Evolutionary conservation across 805 yeast species (phyloP).

Genomic region (Wickerhamomyces chaumierensis): DNA sequence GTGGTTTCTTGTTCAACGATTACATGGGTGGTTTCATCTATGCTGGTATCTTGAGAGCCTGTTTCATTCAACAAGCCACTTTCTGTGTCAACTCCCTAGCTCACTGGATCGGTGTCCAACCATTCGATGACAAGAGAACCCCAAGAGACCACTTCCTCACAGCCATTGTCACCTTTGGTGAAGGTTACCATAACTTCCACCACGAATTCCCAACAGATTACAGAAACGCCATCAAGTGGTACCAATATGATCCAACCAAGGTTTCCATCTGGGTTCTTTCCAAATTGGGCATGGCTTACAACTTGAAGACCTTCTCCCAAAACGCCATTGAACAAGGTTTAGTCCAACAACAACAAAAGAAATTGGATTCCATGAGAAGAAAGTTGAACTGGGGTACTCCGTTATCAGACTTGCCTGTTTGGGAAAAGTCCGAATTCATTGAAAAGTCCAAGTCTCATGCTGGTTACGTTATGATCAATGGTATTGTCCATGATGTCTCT

Average conservation of each 20-base stretch:
- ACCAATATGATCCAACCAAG: conserved; percentile 81
- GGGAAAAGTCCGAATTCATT: conserved; percentile 56
- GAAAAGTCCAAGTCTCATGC: conserved; percentile 28
- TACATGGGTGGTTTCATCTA: conserved; percentile 65
- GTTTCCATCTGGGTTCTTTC: conserved; percentile 45
- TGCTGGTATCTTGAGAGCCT: conserved; percentile 63
- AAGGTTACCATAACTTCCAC: conserved; percentile 85
- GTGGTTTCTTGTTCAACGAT: conserved; percentile 48
- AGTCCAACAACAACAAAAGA: conserved; percentile 76
- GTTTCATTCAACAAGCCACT: conserved; percentile 71
- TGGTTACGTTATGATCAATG: conserved; percentile 62
- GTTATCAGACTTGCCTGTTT: conserved; percentile 54
- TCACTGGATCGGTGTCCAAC: conserved; percentile 79
- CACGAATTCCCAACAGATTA: conserved; percentile 86
- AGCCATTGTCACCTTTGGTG: conserved; percentile 78
- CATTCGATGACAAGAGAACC: conserved; percentile 79
- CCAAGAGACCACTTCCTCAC: conserved; percentile 77
- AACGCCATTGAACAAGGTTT: conserved; percentile 77
- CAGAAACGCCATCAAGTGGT: conserved; percentile 82
- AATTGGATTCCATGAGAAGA: conserved; percentile 50
- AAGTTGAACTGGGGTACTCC: conserved; percentile 69
- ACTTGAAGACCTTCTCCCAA: conserved; percentile 66
- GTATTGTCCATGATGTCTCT: conserved; percentile 71
- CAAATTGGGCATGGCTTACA: conserved; percentile 53
- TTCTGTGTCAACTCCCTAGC: conserved; percentile 81